Evolutionary conservation across 192 early-diverging fungal species (phyloP).

Genomic region (Podila horticola): DNA sequence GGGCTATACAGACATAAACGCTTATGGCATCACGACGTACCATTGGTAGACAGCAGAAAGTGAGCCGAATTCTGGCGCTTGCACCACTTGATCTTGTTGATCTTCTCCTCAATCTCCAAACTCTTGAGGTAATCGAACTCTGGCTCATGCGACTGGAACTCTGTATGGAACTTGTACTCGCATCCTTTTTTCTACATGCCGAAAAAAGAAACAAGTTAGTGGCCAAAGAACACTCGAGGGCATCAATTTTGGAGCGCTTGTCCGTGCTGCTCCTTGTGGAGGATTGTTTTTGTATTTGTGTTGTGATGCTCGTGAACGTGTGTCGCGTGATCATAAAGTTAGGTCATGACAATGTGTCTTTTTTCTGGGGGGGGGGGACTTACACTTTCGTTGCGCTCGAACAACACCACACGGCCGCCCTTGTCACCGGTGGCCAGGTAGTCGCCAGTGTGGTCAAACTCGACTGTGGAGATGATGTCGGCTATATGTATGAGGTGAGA

Average conservation of each 20-base stretch:
- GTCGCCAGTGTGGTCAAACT: constrained; percentile 97
- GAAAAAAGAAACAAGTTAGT: neutral
- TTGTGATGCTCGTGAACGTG: neutral
- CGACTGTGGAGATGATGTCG: constrained; percentile 98
- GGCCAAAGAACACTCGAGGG: neutral
- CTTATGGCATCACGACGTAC: constrained; percentile 49
- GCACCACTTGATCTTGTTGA: constrained; percentile 99
- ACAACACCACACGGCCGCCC: constrained; percentile 97
- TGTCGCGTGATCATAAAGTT: neutral
- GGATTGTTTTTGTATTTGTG: no score
- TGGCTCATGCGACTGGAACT: constrained; percentile 99
- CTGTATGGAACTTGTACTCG: constrained; percentile 99
- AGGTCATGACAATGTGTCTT: neutral
- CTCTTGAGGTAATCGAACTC: constrained; percentile 99
- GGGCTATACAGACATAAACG: neutral
- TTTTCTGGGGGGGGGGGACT: constrained; percentile 35
- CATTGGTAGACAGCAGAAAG: constrained; percentile 97
- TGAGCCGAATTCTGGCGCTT: constrained; percentile 95
- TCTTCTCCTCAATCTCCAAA: constrained; percentile 99
- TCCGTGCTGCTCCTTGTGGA: neutral
- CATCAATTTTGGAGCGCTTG: neutral
- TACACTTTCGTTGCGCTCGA: constrained; percentile 97
- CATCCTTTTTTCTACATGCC: constrained; percentile 94
- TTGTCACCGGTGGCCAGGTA: constrained; percentile 98
- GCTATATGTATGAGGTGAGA: constrained; percentile 61